phyloP scores from a whole-genome alignment of 192 early-diverging fungal genomes.

The Dispira parvispora region DNA sequence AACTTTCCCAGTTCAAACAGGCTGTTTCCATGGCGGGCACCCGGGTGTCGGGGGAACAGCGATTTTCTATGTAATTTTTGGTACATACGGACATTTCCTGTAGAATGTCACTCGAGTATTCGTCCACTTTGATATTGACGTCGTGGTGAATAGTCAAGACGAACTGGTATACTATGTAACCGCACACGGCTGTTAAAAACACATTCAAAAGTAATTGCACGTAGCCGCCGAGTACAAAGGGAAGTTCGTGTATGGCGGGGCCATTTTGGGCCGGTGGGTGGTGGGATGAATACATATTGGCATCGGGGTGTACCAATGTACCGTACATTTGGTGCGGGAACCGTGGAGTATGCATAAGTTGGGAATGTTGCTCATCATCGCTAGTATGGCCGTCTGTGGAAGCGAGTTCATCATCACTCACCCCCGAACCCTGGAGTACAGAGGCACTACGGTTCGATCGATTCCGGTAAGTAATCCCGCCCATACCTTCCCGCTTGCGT shows the following conservation, averaged over 20 bases:
- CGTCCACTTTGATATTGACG: conserved; percentile 45
- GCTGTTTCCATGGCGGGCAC: conserved; percentile 37
- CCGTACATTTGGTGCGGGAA: too few species aligned
- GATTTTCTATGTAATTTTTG: conserved; percentile 41
- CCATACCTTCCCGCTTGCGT: background rate
- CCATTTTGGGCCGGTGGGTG: too few species aligned
- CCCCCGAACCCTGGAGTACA: background rate
- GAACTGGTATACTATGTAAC: conserved; percentile 49
- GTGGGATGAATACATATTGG: too few species aligned
- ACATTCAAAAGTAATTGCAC: conserved; percentile 55
- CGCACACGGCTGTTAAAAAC: conserved; percentile 33
- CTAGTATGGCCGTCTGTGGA: too few species aligned
- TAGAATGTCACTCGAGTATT: conserved; percentile 38
- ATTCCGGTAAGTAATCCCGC: background rate
- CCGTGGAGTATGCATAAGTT: too few species aligned
- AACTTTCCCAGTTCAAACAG: conserved; percentile 44
- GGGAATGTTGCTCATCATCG: too few species aligned
- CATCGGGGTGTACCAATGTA: too few species aligned
- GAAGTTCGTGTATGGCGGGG: too few species aligned
- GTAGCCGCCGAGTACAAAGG: conserved; percentile 38
- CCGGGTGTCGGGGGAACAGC: conserved; percentile 34
- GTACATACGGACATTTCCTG: conserved; percentile 44
- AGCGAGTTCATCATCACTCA: too few species aligned
- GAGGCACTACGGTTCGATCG: background rate
- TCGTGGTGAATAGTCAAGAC: conserved; percentile 55